Percentiles rank a stretch among this genome's conserved stretches.
Evolutionary conservation across 2,329 filamentous ascomycete species (phyloP).

Genomic region (Fonsecaea monophora): DNA sequence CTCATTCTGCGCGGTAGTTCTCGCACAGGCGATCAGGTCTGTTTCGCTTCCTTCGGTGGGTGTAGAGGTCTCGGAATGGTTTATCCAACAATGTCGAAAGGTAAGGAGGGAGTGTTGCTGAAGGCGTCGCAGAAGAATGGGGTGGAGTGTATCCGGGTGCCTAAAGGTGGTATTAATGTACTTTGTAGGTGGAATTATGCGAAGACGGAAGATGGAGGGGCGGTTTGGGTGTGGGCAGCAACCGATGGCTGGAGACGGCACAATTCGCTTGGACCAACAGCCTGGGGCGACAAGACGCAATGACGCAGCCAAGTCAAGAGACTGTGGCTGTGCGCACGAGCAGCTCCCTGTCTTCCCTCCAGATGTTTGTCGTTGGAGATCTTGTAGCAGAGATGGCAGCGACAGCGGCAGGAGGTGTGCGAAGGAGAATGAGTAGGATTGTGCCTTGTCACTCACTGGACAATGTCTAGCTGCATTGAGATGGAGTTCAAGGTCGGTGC

Average conservation of each 20-base stretch:
- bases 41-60: background rate
- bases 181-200: background rate
- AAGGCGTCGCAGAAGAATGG: background rate
- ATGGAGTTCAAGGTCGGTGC: conserved; percentile 10
- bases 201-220: conserved; percentile 11
- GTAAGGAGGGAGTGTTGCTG: background rate
- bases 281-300: conserved; percentile 17
- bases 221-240: conserved; percentile 3
- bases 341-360: background rate
- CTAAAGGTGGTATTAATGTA: background rate
- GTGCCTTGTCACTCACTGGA: background rate
- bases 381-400: background rate
- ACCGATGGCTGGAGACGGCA: conserved; percentile 11
- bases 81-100: background rate
- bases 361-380: background rate
- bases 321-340: conserved; percentile 7
- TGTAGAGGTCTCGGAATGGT: background rate
- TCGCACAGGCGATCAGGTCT: background rate
- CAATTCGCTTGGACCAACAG: conserved; percentile 10
- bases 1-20: conserved; percentile 69
- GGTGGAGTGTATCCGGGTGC: conserved; percentile 1
- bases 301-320: conserved; percentile 15
- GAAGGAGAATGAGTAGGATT: background rate
- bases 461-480: conserved; percentile 12
- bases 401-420: background rate